Base-by-base conservation (phyloP, 2,329 filamentous ascomycete genomes). In the Erysiphe pulchra region DNA sequence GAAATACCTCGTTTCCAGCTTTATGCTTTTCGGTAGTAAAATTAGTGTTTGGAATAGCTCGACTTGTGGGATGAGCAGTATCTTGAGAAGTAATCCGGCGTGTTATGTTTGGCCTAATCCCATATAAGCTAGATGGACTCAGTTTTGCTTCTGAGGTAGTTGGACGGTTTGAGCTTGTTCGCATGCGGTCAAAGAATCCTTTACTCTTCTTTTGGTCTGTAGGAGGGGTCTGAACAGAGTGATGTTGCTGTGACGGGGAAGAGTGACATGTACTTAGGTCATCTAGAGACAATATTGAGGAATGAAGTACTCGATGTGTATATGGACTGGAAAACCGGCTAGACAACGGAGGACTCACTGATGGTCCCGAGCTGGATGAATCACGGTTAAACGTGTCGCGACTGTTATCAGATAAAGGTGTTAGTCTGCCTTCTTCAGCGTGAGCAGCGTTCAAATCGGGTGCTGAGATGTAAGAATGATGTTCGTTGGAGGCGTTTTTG, bases 51-150 rank as follows among this genome's bases (percentile, higher is more conserved):
- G 55, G 47, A 45, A 65, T 66, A 24, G 20, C 6, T 24, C 20
- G 20, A 24, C 20, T 24, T 24, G 20, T 24, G 20, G 20, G 20
- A 24, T 24, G 20, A 6, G 20, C 6, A 24, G 20, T 67, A 64
- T 65, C 68, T 69, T 57, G 68, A 65, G 62, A 75, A 40, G 73
- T 77, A 31, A 67, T 64, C 52, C 69, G 64, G 50, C 71, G 71
- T 51, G 60, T 63, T 42, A 74, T 59, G 44, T 65, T 65, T 42
- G 59, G 51, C 48, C 62, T 63, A 54, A 67, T 69, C 55, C 69
- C 67, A 63, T 70, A 68, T 13, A 48, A 46, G 11, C 50, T 31
- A 32, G 50, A 45, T 16, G 52, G 44, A 51, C 52, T 43, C 34
- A 47, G 44, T 50, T 55, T 52, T 47, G 45, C 47, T 37, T 56